Conservation (phyloP, 148 eudicot species). For the Agrostemma githago region DNA sequence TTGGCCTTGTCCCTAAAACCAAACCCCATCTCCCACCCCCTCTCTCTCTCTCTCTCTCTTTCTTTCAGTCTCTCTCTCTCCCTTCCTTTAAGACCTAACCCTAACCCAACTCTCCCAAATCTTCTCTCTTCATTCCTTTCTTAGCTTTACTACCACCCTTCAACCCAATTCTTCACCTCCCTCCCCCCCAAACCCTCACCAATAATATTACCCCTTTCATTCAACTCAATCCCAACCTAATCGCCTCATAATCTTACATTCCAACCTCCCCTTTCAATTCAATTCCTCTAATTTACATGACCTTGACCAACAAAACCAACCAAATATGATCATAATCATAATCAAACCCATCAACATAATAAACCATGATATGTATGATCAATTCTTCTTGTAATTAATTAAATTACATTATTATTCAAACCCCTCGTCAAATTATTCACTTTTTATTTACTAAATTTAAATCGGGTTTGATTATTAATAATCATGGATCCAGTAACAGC, state of each 20-base stretch:
- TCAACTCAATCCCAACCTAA: constrained; percentile 9
- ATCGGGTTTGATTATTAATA: too few relatives aligned
- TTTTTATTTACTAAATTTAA: too few relatives aligned
- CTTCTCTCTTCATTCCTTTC: not conserved
- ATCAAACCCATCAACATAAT: too few relatives aligned
- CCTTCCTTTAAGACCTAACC: constrained; percentile 35
- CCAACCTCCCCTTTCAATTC: not conserved
- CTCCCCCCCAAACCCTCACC: constrained; percentile 26
- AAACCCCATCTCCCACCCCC: constrained; percentile 7
- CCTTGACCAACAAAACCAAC: not conserved
- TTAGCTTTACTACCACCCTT: not conserved
- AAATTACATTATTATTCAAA: too few relatives aligned
- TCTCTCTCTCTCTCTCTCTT: not conserved
- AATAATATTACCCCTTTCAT: not conserved
- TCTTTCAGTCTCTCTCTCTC: not conserved
- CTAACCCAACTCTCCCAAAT: constrained; percentile 31
- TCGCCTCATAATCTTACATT: not conserved
- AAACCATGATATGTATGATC: too few relatives aligned
- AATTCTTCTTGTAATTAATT: too few relatives aligned
- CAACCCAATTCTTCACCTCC: constrained; percentile 16
- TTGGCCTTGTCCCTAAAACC: constrained; percentile 12
- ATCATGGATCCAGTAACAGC: constrained; percentile 34
- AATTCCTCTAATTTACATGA: constrained; percentile 2
- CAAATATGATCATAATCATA: not conserved
- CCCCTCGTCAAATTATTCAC: too few relatives aligned